phyloP scores from a whole-genome alignment of 2,329 filamentous ascomycete species.

The Rhynchosporium secalis region DNA sequence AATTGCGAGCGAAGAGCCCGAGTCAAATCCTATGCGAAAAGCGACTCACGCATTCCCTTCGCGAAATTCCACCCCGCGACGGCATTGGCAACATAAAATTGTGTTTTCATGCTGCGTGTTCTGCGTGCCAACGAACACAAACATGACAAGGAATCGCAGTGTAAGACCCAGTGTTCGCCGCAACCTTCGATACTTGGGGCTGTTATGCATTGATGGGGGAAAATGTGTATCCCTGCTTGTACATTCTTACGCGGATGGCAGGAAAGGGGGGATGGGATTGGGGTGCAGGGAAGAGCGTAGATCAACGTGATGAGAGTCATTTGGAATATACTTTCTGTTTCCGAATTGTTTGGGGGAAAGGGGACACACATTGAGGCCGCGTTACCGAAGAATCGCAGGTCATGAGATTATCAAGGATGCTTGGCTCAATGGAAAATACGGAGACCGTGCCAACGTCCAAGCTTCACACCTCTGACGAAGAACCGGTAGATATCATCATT shows the following conservation, averaged over 20 bases:
- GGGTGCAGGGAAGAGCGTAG: conserved; percentile 9
- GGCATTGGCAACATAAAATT: conserved; percentile 8
- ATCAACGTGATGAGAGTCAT: conserved; percentile 16
- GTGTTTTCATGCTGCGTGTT: conserved; percentile 14
- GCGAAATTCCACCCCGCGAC: neutral
- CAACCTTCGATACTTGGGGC: conserved; percentile 14
- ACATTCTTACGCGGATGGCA: conserved; percentile 9
- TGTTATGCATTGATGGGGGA: conserved; percentile 22
- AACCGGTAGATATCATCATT: neutral
- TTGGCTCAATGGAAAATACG: neutral
- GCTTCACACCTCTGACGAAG: conserved; percentile 9
- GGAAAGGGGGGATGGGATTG: conserved; percentile 10
- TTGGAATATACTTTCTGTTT: conserved; percentile 8
- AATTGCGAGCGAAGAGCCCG: neutral
- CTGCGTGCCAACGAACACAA: conserved; percentile 13
- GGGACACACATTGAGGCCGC: conserved; percentile 6
- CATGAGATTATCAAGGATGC: conserved; percentile 11
- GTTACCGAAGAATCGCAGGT: conserved; percentile 9
- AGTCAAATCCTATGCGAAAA: neutral
- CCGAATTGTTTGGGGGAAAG: conserved; percentile 17
- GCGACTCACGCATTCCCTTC: neutral
- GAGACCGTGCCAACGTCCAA: conserved; percentile 2
- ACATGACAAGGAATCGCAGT: conserved; percentile 11
- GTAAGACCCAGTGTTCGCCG: conserved; percentile 12
- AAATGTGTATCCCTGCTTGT: conserved; percentile 21